These are phyloP conservation scores for Saussurea involucrata DNA, from an alignment of 129 eudicot species.

Conservation along the genomic window DNA sequence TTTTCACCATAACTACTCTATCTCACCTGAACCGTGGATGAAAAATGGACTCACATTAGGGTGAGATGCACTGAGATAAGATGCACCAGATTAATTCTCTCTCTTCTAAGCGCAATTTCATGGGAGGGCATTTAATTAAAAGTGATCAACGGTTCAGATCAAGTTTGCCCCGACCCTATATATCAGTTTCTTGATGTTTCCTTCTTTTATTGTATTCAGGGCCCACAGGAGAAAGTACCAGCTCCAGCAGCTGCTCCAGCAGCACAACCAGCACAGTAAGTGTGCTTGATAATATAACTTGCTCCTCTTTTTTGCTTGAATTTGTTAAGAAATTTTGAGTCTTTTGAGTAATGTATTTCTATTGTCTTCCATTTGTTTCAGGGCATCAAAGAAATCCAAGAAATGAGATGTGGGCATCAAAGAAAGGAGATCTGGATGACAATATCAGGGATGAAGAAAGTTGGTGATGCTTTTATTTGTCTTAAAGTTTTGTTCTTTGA, in stretches of 20 bases:
- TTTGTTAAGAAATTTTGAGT: not conserved
- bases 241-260: slow-evolving; percentile 46
- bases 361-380: slow-evolving; percentile 9
- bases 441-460: slow-evolving; percentile 17
- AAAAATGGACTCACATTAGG: no score
- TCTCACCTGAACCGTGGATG: no score
- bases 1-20: no score
- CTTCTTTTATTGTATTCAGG: slow-evolving; percentile 20
- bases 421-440: not conserved
- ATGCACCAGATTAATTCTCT: no score
- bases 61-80: no score
- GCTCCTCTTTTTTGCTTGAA: not conserved
- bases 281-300: not conserved
- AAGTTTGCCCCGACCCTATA: no score
- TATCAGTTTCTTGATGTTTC: not conserved
- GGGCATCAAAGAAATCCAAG: slow-evolving; percentile 74
- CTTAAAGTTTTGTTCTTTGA: slow-evolving; percentile 42
- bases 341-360: not conserved
- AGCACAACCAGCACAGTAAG: slow-evolving; percentile 52
- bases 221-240: slow-evolving; percentile 49
- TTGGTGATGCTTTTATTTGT: slow-evolving; percentile 12
- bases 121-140: no score
- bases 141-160: no score
- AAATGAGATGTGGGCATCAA: slow-evolving; percentile 36
- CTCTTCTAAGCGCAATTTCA: no score